Evolutionary conservation across 768 basidiomycete species (phyloP).

Genomic region (Lactarius trivialis): DNA sequence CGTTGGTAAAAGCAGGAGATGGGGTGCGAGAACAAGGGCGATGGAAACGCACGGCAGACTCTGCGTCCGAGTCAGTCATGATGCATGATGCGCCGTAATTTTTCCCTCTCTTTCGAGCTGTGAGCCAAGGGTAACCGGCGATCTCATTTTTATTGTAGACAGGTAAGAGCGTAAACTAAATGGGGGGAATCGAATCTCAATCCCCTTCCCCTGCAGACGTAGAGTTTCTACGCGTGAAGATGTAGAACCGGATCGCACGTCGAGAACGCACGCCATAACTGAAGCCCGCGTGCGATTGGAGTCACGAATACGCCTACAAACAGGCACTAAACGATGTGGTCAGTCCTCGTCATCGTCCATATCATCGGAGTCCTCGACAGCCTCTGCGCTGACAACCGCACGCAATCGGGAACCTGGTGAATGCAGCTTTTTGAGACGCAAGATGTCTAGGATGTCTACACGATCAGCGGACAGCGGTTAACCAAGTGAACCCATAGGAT

Average conservation of each 20-base stretch:
- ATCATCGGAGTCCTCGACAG: constrained; percentile 31
- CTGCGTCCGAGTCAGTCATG: too few relatives aligned
- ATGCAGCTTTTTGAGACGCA: constrained; percentile 66
- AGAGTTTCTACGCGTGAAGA: background rate
- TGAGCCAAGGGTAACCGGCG: too few relatives aligned
- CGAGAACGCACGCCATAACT: background rate
- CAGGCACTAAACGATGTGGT: background rate
- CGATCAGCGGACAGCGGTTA: constrained; percentile 9
- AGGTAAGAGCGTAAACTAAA: background rate
- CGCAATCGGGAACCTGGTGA: constrained; percentile 35
- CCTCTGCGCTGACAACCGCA: constrained; percentile 31
- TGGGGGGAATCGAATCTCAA: background rate
- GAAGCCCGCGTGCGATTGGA: background rate
- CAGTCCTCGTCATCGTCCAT: background rate
- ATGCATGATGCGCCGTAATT: too few relatives aligned
- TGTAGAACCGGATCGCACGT: background rate
- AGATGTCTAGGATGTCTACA: constrained; percentile 75
- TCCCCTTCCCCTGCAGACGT: background rate
- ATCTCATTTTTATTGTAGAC: background rate
- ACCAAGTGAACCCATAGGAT: background rate
- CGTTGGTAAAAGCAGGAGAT: too few relatives aligned
- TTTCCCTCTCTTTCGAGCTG: too few relatives aligned
- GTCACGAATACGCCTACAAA: background rate
- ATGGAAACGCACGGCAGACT: too few relatives aligned
- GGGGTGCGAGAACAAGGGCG: too few relatives aligned